A percentile compares a stretch with the other conserved stretches of the same genome.
Evolutionary conservation across 2,329 filamentous ascomycete species (phyloP).

Genomic region (Sarocladiaceae sp.): DNA sequence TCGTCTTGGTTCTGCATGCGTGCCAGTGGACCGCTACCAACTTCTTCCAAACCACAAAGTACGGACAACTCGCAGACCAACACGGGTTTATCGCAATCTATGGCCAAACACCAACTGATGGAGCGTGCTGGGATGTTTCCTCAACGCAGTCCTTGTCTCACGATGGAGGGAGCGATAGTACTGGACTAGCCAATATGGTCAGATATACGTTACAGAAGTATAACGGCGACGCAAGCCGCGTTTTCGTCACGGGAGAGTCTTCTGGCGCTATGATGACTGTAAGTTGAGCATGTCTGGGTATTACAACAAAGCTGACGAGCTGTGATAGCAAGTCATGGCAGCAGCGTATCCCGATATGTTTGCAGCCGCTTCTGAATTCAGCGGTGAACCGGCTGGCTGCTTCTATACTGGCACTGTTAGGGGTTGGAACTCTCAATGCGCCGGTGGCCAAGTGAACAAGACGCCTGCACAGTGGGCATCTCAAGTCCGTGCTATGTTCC

Average conservation of each 20-base stretch:
- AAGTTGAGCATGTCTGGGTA: slow-evolving; percentile 9
- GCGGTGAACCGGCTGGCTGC: slow-evolving; percentile 40
- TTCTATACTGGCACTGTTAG: slow-evolving; percentile 35
- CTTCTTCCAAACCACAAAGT: slow-evolving; percentile 45
- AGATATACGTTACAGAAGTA: slow-evolving; percentile 49
- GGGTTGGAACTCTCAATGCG: slow-evolving; percentile 49
- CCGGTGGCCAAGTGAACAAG: slow-evolving; percentile 37
- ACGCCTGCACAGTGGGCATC: slow-evolving; percentile 44
- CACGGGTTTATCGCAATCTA: slow-evolving; percentile 49
- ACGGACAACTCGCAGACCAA: slow-evolving; percentile 36
- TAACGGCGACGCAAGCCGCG: slow-evolving; percentile 42
- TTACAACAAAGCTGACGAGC: background rate
- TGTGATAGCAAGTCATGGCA: slow-evolving; percentile 35
- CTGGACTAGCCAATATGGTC: slow-evolving; percentile 57
- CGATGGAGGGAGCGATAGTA: slow-evolving; percentile 52
- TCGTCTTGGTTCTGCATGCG: slow-evolving; percentile 51
- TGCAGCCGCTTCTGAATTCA: slow-evolving; percentile 37
- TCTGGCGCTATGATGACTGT: slow-evolving; percentile 49
- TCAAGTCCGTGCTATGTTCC: slow-evolving; percentile 41
- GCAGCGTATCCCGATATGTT: slow-evolving; percentile 45
- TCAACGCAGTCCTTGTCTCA: slow-evolving; percentile 46
- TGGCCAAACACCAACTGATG: slow-evolving; percentile 47
- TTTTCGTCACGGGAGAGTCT: slow-evolving; percentile 49
- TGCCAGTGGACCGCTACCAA: slow-evolving; percentile 46
- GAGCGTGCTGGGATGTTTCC: slow-evolving; percentile 55